These are phyloP conservation scores for Multifurca ochricompacta DNA, from an alignment of 768 basidiomycete species.

Conservation along the genomic window DNA sequence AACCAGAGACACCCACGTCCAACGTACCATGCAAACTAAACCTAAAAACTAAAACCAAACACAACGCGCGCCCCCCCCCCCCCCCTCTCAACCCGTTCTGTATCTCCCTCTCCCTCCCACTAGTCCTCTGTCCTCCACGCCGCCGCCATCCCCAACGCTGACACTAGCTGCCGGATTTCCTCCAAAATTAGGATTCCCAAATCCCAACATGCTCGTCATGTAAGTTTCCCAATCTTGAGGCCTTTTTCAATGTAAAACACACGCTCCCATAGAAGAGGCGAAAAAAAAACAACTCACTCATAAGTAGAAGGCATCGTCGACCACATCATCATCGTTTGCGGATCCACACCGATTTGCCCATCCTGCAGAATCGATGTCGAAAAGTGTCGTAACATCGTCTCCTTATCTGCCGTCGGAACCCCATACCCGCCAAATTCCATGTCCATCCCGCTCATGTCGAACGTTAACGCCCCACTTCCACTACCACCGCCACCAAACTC, in stretches of 20 bases:
- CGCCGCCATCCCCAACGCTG: too few relatives aligned
- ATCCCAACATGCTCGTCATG: conserved; percentile 16
- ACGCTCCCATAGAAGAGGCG: neutral
- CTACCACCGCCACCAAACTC: neutral
- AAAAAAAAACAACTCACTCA: conserved; percentile 9
- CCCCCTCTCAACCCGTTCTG: neutral
- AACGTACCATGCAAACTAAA: too few relatives aligned
- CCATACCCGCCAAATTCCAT: conserved; percentile 12
- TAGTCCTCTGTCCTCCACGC: neutral
- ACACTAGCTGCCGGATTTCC: too few relatives aligned
- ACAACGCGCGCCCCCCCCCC: too few relatives aligned
- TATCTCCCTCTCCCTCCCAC: too few relatives aligned
- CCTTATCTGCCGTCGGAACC: conserved; percentile 1
- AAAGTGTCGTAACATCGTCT: conserved; percentile 7
- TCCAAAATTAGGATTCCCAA: neutral
- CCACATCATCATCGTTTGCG: conserved; percentile 22
- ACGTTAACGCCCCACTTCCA: neutral
- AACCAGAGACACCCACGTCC: too few relatives aligned
- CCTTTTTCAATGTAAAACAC: neutral
- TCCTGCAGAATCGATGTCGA: conserved; percentile 4
- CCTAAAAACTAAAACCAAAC: too few relatives aligned
- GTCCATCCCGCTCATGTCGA: conserved; percentile 6
- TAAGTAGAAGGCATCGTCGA: conserved; percentile 15
- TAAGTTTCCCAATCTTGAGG: conserved; percentile 21
- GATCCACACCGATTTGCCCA: conserved; percentile 20